Conservation (phyloP, 73 alveolate species). For the Paramecium pentaurelia region DNA sequence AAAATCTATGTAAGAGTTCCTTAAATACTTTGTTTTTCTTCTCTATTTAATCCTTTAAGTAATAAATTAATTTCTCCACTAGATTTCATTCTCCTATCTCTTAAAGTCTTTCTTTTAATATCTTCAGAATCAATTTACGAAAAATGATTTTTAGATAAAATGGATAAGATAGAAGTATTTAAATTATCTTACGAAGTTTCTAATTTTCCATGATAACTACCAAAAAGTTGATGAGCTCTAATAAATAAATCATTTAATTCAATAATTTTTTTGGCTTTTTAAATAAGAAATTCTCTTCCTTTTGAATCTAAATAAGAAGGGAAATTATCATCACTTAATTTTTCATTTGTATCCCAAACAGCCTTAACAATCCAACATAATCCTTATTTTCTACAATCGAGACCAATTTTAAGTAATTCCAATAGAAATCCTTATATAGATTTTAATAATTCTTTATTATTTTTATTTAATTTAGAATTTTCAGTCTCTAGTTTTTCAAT, state of each 20-base stretch:
- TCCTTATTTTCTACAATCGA: conserved; percentile 29
- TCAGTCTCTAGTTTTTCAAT: conserved; percentile 25
- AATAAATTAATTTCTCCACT: not conserved
- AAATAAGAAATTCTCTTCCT: conserved; percentile 29
- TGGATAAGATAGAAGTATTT: not conserved
- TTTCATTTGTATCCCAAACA: conserved; percentile 20
- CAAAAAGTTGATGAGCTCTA: not conserved
- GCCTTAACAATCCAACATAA: conserved; percentile 34
- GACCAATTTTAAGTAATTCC: conserved; percentile 30
- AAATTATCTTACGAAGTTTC: not conserved
- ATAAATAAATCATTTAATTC: conserved; percentile 5
- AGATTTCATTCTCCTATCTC: not conserved
- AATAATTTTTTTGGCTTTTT: not conserved
- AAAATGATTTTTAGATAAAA: conserved; percentile 11
- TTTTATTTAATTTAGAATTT: conserved; percentile 6
- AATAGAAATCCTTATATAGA: conserved; percentile 10
- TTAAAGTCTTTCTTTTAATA: not conserved
- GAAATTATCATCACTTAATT: not conserved
- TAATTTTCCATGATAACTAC: not conserved
- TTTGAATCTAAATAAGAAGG: conserved; percentile 23
- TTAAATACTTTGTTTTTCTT: not conserved
- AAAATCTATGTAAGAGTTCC: not conserved
- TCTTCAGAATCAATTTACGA: conserved; percentile 34
- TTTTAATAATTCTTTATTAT: conserved; percentile 29
- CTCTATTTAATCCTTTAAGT: not conserved